A percentile compares a stretch with the other conserved stretches of the same genome.
These are phyloP conservation scores for Phoma sp. DNA, from an alignment of 2,329 filamentous ascomycete genomes.

Conservation along the genomic window DNA sequence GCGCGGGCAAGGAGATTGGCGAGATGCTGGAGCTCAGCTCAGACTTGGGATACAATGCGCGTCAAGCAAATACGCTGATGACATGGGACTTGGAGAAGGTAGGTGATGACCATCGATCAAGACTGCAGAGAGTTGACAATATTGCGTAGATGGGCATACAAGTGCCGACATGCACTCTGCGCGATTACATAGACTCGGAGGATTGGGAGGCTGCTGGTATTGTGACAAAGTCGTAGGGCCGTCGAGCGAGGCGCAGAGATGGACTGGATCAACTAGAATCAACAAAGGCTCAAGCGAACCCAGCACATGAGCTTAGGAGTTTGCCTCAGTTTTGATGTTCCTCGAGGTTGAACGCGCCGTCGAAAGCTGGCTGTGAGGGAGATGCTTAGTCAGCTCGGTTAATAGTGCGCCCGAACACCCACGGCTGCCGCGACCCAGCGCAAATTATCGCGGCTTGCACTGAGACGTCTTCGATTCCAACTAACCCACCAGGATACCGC, in stretches of 20 bases:
- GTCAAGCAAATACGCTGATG: conserved; percentile 24
- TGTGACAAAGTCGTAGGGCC: not conserved
- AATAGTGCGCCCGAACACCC: conserved; percentile 24
- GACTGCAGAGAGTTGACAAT: not conserved
- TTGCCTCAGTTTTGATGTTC: not conserved
- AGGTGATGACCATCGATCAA: not conserved
- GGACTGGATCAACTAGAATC: not conserved
- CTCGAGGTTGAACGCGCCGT: not conserved
- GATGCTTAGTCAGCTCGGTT: conserved; percentile 21
- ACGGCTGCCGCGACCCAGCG: conserved; percentile 4
- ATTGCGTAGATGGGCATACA: conserved; percentile 17
- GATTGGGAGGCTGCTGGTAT: conserved; percentile 30
- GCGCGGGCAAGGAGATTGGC: conserved; percentile 34
- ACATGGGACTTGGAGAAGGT: conserved; percentile 21
- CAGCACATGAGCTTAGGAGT: no score
- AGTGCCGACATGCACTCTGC: conserved; percentile 16
- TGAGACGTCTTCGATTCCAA: not conserved
- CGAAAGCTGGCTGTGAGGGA: no score
- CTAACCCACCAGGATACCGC: conserved; percentile 46
- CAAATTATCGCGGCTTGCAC: conserved; percentile 31
- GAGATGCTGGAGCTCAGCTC: conserved; percentile 37
- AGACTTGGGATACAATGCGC: conserved; percentile 43
- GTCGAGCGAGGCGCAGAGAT: not conserved
- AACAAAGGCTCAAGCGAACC: no score
- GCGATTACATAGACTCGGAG: conserved; percentile 19